Evolutionary conservation across 352 stramenopile species (phyloP), one percentile per base, ranked within the genome.

Genomic region (Globisporangium carolinianum): DNA sequence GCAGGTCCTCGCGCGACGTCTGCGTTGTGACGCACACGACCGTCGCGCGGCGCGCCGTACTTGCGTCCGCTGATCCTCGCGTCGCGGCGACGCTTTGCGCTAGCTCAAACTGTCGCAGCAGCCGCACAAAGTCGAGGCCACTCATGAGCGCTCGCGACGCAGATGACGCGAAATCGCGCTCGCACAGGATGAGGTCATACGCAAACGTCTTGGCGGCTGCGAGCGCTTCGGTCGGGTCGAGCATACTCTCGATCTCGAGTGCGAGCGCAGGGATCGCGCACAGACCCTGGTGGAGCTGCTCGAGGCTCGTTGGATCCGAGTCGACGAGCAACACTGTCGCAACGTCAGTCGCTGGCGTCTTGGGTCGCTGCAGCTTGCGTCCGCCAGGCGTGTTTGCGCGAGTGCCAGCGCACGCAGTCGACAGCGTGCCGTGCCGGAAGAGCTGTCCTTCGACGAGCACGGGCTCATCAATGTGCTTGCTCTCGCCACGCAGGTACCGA

Each of bases 121-220:
- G 59, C 37, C 78, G 79, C 46, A 80, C 73, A 39, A 98, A 84
- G 49, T 93, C 83, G 53, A 95, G 73, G 0, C 79, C 87, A 55
- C 75, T 77, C 55, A 89, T 72, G 9, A 57, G 10, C 10, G 15
- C 10, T 49, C 24, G 18, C 14, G 14, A 38, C 6, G n/a, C 24
- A 32, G 24, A 3, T 32, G 24, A 1, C 7, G 39, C 35, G 8
- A 97, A 61, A 38, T 87, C 75, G 43, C 90, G 74, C n/a, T 91
- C 82, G 6, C 96, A 62, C 2, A 98, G 58, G 14, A 98, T 63
- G 18, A 93, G 74, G 51, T 97, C 89, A 62, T 89, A 97, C 32
- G 71, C 47, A 35, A 67, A 74, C 5, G 80, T 62, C 41, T 89
- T 71, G 11, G 73, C 72, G 18, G 54, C 56, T 12, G 79, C 68